Conservation (phyloP, 352 stramenopile genomes). For the Lagenidium sp. region DNA sequence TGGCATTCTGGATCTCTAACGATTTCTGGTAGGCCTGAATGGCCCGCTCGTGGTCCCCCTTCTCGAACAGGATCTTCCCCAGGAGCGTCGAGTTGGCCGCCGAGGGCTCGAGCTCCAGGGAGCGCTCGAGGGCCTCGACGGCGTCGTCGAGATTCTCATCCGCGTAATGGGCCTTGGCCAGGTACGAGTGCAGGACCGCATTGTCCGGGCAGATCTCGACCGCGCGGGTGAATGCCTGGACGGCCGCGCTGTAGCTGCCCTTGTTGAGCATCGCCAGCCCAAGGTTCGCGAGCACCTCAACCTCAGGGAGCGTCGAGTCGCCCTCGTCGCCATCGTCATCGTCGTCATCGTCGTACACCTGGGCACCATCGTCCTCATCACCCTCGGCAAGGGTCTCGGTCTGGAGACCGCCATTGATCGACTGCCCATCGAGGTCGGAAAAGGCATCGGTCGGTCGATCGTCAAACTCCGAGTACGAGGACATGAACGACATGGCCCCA, state of each 20-base stretch:
- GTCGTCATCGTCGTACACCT: conserved; percentile 2
- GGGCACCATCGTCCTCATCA: conserved; percentile 6
- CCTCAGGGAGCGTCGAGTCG: conserved; percentile 59
- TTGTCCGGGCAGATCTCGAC: conserved; percentile 75
- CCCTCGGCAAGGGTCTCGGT: conserved; percentile 9
- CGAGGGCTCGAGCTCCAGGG: conserved; percentile 63
- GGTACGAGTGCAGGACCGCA: conserved; percentile 62
- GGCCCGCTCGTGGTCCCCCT: conserved; percentile 79
- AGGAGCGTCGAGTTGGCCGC: conserved; percentile 78
- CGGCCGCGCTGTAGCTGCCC: conserved; percentile 58
- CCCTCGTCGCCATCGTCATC: conserved; percentile 53
- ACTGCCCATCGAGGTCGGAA: conserved; percentile 8
- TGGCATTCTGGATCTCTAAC: conserved; percentile 56
- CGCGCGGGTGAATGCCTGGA: conserved; percentile 76
- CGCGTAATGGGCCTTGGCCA: conserved; percentile 76
- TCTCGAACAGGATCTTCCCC: conserved; percentile 84
- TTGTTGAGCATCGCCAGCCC: conserved; percentile 80
- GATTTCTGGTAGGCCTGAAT: conserved; percentile 83
- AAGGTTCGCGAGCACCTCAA: conserved; percentile 76
- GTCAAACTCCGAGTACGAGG: conserved; percentile 25
- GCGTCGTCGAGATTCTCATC: conserved; percentile 79
- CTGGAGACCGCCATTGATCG: not conserved
- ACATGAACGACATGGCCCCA: conserved; percentile 22
- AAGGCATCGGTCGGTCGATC: conserved; percentile 14
- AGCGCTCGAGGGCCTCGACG: conserved; percentile 46